Evolutionary conservation across 345 rosid genomes (phyloP).

Genomic region (Psidium friedrichsthalianum): DNA sequence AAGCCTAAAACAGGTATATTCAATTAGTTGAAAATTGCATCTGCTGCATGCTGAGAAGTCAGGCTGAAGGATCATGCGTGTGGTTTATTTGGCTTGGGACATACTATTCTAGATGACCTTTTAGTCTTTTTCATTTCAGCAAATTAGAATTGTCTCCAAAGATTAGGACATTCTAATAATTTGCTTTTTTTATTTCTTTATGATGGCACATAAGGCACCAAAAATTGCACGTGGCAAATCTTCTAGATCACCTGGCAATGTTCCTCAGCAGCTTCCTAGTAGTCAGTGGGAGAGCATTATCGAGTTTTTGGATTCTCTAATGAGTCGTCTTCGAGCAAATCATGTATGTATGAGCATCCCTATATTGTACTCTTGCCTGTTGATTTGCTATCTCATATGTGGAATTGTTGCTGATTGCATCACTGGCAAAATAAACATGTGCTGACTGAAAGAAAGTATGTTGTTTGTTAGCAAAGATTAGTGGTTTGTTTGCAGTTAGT

Average conservation of each 20-base stretch:
- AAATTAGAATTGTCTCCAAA: not conserved
- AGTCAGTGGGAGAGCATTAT: conserved; percentile 91
- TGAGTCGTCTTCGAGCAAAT: conserved; percentile 66
- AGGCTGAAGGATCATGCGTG: not conserved
- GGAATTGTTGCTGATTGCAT: not conserved
- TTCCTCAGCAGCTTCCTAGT: conserved; percentile 43
- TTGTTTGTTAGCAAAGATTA: not conserved
- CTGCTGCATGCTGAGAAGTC: not conserved
- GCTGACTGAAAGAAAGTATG: not conserved
- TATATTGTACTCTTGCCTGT: not conserved
- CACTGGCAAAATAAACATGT: not conserved
- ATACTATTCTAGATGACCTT: not conserved
- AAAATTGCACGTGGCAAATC: conserved; percentile 67
- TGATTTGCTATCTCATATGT: not conserved
- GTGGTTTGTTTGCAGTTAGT: not conserved
- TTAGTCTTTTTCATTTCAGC: not conserved
- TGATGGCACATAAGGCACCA: conserved; percentile 46
- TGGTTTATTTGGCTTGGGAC: not conserved
- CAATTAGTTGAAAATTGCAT: not conserved
- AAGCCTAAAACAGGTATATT: not conserved
- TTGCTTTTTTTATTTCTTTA: not conserved
- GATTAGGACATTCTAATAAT: not conserved
- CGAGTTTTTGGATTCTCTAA: conserved; percentile 82
- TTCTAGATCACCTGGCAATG: conserved; percentile 65
- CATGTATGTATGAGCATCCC: conserved; percentile 42